Base-by-base conservation (phyloP, 257 asterid species). In the Nicotiana knightiana region DNA sequence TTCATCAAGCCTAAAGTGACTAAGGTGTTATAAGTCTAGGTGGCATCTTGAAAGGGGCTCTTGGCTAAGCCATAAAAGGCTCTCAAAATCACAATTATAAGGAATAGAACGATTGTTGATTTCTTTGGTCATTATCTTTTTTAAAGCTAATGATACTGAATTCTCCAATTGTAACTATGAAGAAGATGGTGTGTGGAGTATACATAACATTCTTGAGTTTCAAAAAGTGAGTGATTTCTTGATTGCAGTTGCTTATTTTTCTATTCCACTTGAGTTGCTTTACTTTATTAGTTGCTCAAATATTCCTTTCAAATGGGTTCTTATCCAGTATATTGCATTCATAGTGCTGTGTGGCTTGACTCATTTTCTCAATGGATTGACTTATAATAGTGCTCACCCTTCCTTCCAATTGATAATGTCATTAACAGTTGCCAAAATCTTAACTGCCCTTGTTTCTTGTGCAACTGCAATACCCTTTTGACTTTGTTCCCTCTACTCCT, bases 241-340 rank as follows among this genome's bases (percentile, higher is more conserved):
- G 80, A 88, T 88, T 84, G 91, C 91, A 48, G 67, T 85, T 71
- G 91, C 91, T 64, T 88, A 88, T 54, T 88, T 88, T 67, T 88
- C 91, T 3, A 88, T 88, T 26, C 91, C 91, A 3, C 46, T 88
- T 8, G 91, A 88, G 75, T 81, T 88, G 79, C 85, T 88, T 6
- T 88, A 84, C 83, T 88, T 88, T 79, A 70, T 88, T 61, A 88
- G 89, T 66, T 88, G 82, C 77, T 83, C 91, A 30, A 77, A 83
- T 85, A 82, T 88, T 17, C 91, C 91, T 18, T 88, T 88, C 85
- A 88, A 88, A 83, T 88, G 91, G 91, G 91, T 88, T 16, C 85
- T 88, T 16, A 51, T 86, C 66, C 88, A 88, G 77, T 88, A 86
- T 83, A 86, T 86, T 64, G 89, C 88, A 30, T 88, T 88, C 85